Evolutionary conservation across 2,329 filamentous ascomycete genomes (phyloP).

Genomic region (Neonectria punicea): DNA sequence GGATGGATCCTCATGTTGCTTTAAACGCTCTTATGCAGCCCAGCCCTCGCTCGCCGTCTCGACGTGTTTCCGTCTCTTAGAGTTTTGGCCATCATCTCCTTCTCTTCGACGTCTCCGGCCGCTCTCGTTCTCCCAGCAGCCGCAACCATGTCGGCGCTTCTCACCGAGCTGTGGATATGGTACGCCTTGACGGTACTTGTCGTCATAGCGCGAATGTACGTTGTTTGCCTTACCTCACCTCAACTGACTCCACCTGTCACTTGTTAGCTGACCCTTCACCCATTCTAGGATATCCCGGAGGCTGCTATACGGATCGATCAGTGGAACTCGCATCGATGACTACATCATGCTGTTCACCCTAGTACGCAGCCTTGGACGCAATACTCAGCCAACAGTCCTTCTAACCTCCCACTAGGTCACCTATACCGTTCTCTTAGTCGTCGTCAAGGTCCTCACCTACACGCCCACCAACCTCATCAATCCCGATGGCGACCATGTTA

Average conservation of each 20-base stretch:
- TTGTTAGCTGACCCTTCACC: constrained; percentile 7
- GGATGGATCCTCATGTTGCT: background rate
- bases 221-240: background rate
- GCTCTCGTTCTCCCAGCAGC: constrained; percentile 12
- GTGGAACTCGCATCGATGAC: constrained; percentile 62
- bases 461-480: constrained; percentile 69
- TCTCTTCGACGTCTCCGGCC: background rate
- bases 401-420: constrained; percentile 20
- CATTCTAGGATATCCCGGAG: constrained; percentile 49
- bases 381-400: background rate
- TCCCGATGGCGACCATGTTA: constrained; percentile 51
- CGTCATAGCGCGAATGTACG: constrained; percentile 53
- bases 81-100: background rate
- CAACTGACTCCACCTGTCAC: background rate
- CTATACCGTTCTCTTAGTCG: constrained; percentile 35
- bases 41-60: background rate
- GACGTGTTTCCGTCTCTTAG: background rate
- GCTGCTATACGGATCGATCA: constrained; percentile 55
- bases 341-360: constrained; percentile 64
- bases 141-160: constrained; percentile 39
- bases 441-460: constrained; percentile 36
- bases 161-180: constrained; percentile 55
- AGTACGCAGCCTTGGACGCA: constrained; percentile 44
- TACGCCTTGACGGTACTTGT: constrained; percentile 52
- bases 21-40: background rate